Evolutionary conservation across 495 filamentous ascomycete genomes (phyloP).

Genomic region (Penicillium turbatum): DNA sequence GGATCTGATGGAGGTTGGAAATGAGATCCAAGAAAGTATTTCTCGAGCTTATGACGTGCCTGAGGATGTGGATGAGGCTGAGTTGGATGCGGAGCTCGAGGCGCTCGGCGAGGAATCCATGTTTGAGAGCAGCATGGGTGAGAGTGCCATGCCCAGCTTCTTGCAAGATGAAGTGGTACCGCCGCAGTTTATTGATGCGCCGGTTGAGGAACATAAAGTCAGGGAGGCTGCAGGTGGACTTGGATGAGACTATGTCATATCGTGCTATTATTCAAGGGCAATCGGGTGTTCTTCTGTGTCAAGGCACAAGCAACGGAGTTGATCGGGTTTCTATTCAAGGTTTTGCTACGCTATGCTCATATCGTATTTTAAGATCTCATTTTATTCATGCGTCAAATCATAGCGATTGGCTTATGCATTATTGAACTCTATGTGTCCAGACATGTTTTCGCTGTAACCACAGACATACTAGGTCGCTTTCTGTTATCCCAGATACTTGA

Average conservation of each 20-base stretch:
- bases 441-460: neutral
- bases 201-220: conserved; percentile 65
- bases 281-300: conserved; percentile 4
- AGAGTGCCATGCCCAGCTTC: conserved; percentile 72
- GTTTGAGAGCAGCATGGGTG: conserved; percentile 57
- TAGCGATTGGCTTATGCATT: neutral
- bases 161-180: conserved; percentile 75
- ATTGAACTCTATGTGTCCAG: neutral
- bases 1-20: conserved; percentile 94
- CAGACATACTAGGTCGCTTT: neutral
- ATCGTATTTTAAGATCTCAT: neutral
- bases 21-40: conserved; percentile 97
- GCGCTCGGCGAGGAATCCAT: conserved; percentile 88
- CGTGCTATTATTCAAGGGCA: neutral
- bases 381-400: neutral
- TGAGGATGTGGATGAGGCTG: conserved; percentile 96
- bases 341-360: neutral
- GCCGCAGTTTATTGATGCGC: conserved; percentile 86
- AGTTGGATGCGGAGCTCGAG: conserved; percentile 95
- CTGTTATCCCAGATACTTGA: neutral
- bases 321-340: neutral
- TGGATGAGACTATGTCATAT: conserved; percentile 23
- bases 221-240: conserved; percentile 60
- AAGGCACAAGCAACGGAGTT: conserved; percentile 20
- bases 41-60: conserved; percentile 91